Conservation (phyloP, 2,329 filamentous ascomycete species). For the Fusarium gaditjirri region DNA sequence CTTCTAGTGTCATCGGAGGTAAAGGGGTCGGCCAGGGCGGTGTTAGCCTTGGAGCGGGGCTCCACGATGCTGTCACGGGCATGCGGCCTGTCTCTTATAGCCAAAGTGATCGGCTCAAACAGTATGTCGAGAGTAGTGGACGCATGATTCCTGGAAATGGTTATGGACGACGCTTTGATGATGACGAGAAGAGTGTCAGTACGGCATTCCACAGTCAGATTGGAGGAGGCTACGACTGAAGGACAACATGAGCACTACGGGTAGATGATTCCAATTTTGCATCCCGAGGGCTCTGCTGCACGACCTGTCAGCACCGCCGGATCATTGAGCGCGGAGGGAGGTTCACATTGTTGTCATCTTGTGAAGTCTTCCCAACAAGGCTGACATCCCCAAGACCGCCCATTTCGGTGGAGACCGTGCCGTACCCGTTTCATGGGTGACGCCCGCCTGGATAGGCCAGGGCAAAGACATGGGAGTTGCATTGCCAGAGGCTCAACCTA, state of each 20-base stretch:
- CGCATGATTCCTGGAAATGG: conserved; percentile 74
- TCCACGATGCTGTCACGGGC: conserved; percentile 78
- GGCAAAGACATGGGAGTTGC: conserved; percentile 36
- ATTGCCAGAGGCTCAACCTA: conserved; percentile 36
- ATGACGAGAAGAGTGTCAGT: conserved; percentile 95
- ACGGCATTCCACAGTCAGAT: conserved; percentile 97
- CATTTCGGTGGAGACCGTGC: conserved; percentile 35
- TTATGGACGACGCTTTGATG: conserved; percentile 79
- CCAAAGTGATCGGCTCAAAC: conserved; percentile 82
- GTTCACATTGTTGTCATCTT: conserved; percentile 35
- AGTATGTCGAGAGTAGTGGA: conserved; percentile 89
- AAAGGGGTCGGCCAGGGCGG: conserved; percentile 85
- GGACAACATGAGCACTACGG: conserved; percentile 39
- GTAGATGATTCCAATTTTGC: conserved; percentile 46
- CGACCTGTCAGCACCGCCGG: conserved; percentile 32
- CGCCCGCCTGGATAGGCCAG: conserved; percentile 30
- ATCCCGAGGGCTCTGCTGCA: conserved; percentile 43
- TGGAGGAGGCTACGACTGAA: conserved; percentile 70
- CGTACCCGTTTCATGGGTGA: conserved; percentile 39
- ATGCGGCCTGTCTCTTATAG: conserved; percentile 68
- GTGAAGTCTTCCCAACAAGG: conserved; percentile 39
- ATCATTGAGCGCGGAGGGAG: conserved; percentile 35
- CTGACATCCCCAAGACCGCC: conserved; percentile 33
- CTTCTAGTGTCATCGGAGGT: conserved; percentile 78
- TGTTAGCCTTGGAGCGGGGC: conserved; percentile 83